phyloP scores from a whole-genome alignment of 495 filamentous ascomycete species.

The Melanomma pulvis-pyrius region DNA sequence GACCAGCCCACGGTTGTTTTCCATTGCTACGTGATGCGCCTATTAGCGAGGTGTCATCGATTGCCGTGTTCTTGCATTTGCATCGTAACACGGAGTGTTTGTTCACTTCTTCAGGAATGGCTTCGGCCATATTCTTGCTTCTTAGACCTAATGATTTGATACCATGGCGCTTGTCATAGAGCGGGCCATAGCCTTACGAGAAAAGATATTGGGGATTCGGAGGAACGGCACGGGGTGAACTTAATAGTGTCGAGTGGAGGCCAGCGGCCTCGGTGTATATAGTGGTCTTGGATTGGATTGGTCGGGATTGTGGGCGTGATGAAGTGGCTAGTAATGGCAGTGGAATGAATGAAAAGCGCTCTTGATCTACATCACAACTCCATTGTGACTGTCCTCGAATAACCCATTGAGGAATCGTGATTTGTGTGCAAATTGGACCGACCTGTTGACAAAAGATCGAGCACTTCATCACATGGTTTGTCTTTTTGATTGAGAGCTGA shows the following conservation, averaged over 20 bases:
- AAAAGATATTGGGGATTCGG: slow-evolving; percentile 1
- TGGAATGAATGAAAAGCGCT: slow-evolving; percentile 1
- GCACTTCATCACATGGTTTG: too few relatives aligned
- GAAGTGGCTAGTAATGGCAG: slow-evolving; percentile 9
- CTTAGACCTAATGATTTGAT: slow-evolving; percentile 18
- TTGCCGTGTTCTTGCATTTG: slow-evolving; percentile 4
- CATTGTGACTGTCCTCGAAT: not conserved
- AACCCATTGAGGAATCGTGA: not conserved
- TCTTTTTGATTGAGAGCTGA: too few relatives aligned
- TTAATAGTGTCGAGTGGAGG: slow-evolving; percentile 11
- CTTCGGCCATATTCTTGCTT: slow-evolving; percentile 3
- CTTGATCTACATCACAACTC: not conserved
- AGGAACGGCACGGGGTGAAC: not conserved
- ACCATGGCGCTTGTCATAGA: not conserved
- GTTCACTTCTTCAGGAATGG: slow-evolving; percentile 14
- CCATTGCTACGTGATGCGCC: slow-evolving; percentile 12
- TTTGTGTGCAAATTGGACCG: too few relatives aligned
- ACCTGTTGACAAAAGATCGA: too few relatives aligned
- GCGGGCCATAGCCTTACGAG: not conserved
- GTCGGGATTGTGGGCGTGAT: not conserved
- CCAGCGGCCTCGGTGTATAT: slow-evolving; percentile 6
- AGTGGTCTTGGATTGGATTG: not conserved
- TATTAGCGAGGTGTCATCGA: not conserved
- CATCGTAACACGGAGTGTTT: slow-evolving; percentile 16
- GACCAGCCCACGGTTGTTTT: not conserved